These are phyloP conservation scores for Stenocarpella maydis DNA, from an alignment of 2,329 filamentous ascomycete species.

Conservation along the genomic window DNA sequence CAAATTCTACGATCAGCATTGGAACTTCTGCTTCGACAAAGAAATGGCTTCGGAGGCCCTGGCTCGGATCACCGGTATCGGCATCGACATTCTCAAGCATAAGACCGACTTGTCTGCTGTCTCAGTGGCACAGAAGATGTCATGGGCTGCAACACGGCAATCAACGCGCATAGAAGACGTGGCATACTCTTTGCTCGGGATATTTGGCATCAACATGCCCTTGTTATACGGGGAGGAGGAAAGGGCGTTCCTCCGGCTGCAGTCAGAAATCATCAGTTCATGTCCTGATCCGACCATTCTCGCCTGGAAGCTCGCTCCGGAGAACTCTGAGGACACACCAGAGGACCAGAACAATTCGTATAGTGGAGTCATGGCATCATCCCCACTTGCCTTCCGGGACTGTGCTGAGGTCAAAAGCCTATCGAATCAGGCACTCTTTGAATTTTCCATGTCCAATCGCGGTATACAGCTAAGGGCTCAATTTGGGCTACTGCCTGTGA, in stretches of 20 bases:
- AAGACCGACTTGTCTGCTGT: not conserved
- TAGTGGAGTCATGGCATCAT: conserved; percentile 27
- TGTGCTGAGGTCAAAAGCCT: not conserved
- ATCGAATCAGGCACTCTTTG: not conserved
- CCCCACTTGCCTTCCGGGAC: not conserved
- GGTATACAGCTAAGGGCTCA: conserved; percentile 26
- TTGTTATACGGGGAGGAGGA: conserved; percentile 33
- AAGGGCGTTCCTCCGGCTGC: conserved; percentile 30
- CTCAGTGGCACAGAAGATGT: conserved; percentile 34
- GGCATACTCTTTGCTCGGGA: conserved; percentile 29
- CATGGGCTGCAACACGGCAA: conserved; percentile 28
- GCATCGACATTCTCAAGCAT: conserved; percentile 22
- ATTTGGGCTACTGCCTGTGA: not conserved
- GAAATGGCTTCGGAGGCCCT: not conserved
- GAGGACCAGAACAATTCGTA: not conserved
- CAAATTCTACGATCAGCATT: conserved; percentile 17
- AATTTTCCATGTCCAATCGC: conserved; percentile 29
- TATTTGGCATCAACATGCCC: conserved; percentile 32
- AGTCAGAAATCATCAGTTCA: conserved; percentile 30
- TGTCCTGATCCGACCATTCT: conserved; percentile 23
- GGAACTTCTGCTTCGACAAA: conserved; percentile 22
- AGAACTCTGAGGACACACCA: not conserved
- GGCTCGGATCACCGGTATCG: conserved; percentile 24
- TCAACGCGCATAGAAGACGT: conserved; percentile 30
- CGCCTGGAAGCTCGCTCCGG: not conserved